phyloP scores from a whole-genome alignment of 2,329 filamentous ascomycete genomes.

The Fusarium nelsonii region DNA sequence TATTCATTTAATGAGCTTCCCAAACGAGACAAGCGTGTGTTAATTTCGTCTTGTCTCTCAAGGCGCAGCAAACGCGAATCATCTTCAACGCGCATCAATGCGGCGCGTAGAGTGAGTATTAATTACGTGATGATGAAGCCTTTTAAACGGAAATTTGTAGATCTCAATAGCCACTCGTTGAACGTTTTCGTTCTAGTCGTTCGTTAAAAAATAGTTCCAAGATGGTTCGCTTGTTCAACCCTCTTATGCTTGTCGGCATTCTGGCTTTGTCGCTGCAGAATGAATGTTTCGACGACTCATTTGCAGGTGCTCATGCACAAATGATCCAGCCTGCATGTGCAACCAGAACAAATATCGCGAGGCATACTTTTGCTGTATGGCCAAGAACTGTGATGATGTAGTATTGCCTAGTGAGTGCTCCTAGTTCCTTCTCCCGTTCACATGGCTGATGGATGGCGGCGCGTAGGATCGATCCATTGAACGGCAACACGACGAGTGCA shows the following conservation, averaged over 20 bases:
- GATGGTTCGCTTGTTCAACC: neutral
- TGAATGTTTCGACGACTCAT: no score
- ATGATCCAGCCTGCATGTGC: no score
- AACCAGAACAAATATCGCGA: no score
- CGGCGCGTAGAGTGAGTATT: neutral
- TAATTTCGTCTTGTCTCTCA: neutral
- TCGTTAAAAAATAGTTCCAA: rapidly evolving
- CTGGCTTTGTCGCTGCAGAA: no score
- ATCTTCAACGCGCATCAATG: neutral
- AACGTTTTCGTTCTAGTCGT: rapidly evolving
- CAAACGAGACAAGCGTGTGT: neutral
- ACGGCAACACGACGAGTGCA: conserved; percentile 6
- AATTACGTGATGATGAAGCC: neutral
- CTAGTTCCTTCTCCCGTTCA: no score
- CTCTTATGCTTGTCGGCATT: neutral
- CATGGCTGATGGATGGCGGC: no score
- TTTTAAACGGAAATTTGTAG: rapidly evolving
- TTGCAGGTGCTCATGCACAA: no score
- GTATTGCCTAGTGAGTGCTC: no score
- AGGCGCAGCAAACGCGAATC: neutral
- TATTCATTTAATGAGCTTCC: neutral
- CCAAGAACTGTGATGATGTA: no score
- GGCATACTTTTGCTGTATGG: no score
- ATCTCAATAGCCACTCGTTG: rapidly evolving
- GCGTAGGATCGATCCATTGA: neutral